Percentiles rank a stretch among this genome's conserved stretches.
phyloP scores from a whole-genome alignment of 176 grass and related monocot genomes.

The Melocanna baccifera region DNA sequence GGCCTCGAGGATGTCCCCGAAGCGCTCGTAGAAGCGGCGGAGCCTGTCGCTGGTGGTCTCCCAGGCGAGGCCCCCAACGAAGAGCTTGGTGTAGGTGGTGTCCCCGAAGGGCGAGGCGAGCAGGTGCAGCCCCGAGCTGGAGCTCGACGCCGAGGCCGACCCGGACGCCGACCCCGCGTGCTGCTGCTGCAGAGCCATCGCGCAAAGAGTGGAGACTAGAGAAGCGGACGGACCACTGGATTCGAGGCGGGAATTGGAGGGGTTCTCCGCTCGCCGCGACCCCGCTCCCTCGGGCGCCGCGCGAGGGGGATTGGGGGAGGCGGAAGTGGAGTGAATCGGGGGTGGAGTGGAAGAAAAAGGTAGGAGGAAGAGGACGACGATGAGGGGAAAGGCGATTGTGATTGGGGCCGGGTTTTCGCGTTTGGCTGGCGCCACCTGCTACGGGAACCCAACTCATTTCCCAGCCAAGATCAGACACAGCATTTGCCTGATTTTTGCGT shows the following conservation, averaged over 20 bases:
- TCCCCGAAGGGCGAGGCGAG: slow-evolving; percentile 75
- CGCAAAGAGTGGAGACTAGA: not conserved
- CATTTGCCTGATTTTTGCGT: too few relatives aligned
- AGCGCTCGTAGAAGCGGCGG: slow-evolving; percentile 73
- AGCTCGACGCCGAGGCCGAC: slow-evolving; percentile 96
- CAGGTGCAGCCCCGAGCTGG: slow-evolving; percentile 82
- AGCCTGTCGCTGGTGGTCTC: slow-evolving; percentile 87
- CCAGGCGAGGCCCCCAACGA: slow-evolving; percentile 94
- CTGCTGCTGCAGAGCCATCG: slow-evolving; percentile 47
- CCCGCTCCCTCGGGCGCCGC: not conserved
- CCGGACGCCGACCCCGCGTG: slow-evolving; percentile 72
- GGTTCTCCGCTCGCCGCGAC: slow-evolving; percentile 12
- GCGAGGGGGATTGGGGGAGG: slow-evolving; percentile 12
- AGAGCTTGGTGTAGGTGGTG: slow-evolving; percentile 96
- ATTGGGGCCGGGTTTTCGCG: slow-evolving; percentile 30
- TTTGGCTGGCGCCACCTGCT: slow-evolving; percentile 27
- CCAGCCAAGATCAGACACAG: slow-evolving; percentile 5
- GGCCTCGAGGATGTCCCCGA: slow-evolving; percentile 91
- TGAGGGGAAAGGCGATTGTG: slow-evolving; percentile 31
- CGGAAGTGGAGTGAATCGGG: slow-evolving; percentile 25
- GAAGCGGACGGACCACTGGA: slow-evolving; percentile 3
- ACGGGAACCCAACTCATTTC: slow-evolving; percentile 29
- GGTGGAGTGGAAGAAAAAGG: slow-evolving; percentile 22
- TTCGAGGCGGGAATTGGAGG: not conserved
- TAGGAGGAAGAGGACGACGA: not conserved